Percentiles rank a stretch among this genome's conserved stretches.
Evolutionary conservation across 306 rosid genomes (phyloP).

Genomic region (Medicago arabica): DNA sequence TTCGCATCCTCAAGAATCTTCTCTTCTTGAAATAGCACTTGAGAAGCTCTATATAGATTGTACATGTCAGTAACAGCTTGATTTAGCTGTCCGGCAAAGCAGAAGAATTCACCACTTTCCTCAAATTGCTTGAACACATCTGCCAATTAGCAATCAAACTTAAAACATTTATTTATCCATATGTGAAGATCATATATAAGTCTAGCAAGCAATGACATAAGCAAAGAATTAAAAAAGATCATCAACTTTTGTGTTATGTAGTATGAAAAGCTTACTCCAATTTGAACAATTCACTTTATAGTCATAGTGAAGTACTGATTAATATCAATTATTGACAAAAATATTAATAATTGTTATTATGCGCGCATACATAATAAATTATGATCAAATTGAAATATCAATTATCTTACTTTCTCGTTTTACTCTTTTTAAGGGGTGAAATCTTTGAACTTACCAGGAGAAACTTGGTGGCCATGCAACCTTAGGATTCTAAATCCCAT

Average conservation of each 20-base stretch:
- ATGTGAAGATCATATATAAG: not conserved
- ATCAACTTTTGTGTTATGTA: no score
- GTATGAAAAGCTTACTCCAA: no score
- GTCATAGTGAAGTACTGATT: no score
- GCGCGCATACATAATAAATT: no score
- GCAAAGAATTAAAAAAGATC: no score
- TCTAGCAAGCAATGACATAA: not conserved
- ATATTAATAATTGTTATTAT: no score
- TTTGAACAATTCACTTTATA: no score
- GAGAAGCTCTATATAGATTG: conserved; percentile 75
- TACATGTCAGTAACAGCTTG: conserved; percentile 91
- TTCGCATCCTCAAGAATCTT: conserved; percentile 70
- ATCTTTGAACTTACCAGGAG: conserved; percentile 52
- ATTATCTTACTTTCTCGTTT: no score
- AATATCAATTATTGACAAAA: no score
- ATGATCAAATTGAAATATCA: no score
- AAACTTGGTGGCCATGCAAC: conserved; percentile 60
- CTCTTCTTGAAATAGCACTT: conserved; percentile 72
- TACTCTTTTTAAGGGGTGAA: not conserved
- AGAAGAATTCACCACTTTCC: conserved; percentile 71
- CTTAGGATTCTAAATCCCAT: conserved; percentile 87
- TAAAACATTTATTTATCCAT: not conserved
- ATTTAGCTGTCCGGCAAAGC: conserved; percentile 76
- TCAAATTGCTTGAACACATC: conserved; percentile 83
- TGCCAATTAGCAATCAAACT: conserved; percentile 34